phyloP scores from a whole-genome alignment of 805 yeast genomes.

The Candida incommunis region DNA sequence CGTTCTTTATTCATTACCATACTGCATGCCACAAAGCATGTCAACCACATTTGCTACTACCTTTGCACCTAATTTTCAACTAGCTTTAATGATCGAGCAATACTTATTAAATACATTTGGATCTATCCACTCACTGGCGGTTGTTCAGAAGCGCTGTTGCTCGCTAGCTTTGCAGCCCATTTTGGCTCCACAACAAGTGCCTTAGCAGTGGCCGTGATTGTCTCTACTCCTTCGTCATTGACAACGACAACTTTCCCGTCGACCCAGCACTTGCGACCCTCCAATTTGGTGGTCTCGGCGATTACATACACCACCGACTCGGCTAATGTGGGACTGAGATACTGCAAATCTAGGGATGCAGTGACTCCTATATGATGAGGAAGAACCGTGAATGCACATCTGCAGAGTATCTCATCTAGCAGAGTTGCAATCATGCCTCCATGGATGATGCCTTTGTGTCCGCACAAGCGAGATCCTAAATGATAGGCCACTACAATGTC shows the following conservation, averaged over 20 bases:
- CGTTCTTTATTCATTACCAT: too few relatives aligned
- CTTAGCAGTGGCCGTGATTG: slow-evolving; percentile 14
- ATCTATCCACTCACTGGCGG: too few relatives aligned
- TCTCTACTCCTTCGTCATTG: slow-evolving; percentile 9
- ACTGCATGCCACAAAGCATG: too few relatives aligned
- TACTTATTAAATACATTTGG: too few relatives aligned
- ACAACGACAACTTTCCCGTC: slow-evolving; percentile 50
- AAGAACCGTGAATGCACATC: slow-evolving; percentile 68
- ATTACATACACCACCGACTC: slow-evolving; percentile 49
- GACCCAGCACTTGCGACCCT: slow-evolving; percentile 75
- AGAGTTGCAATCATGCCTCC: slow-evolving; percentile 78
- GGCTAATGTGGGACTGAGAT: slow-evolving; percentile 42
- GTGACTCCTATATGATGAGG: slow-evolving; percentile 85
- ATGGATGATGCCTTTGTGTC: slow-evolving; percentile 64
- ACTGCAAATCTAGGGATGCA: slow-evolving; percentile 56
- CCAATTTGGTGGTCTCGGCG: slow-evolving; percentile 49
- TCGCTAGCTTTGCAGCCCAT: slow-evolving; percentile 20
- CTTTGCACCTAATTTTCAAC: too few relatives aligned
- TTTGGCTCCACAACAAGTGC: slow-evolving; percentile 24
- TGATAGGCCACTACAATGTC: slow-evolving; percentile 55
- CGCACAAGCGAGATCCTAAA: slow-evolving; percentile 50
- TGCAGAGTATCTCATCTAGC: slow-evolving; percentile 74
- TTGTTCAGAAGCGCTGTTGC: neutral
- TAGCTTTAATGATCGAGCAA: too few relatives aligned
- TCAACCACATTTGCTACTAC: too few relatives aligned